A percentile compares a stretch with the other conserved stretches of the same genome.
phyloP scores from a whole-genome alignment of 805 yeast genomes.

The Candida ulmi region DNA sequence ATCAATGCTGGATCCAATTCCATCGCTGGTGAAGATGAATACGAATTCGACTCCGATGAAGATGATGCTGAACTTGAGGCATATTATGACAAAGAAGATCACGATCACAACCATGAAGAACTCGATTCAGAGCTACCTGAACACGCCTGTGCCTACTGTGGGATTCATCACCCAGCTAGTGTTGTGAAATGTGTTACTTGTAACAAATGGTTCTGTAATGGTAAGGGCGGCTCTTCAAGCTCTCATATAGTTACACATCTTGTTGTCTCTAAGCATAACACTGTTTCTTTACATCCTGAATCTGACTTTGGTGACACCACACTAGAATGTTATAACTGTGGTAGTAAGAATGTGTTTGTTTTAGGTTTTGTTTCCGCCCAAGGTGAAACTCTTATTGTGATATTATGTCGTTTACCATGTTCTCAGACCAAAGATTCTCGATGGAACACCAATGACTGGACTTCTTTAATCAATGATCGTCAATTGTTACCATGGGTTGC shows the following conservation, averaged over 20 bases:
- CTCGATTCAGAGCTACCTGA: slow-evolving; percentile 22
- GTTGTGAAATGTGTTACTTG: slow-evolving; percentile 76
- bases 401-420: slow-evolving; percentile 85
- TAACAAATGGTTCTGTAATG: slow-evolving; percentile 86
- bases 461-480: slow-evolving; percentile 74
- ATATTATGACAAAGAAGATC: slow-evolving; percentile 3
- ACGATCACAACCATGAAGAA: slow-evolving; percentile 1
- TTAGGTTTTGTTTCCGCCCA: slow-evolving; percentile 87
- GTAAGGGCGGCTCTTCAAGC: slow-evolving; percentile 48
- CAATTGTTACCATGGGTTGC: slow-evolving; percentile 81
- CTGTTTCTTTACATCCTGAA: slow-evolving; percentile 68
- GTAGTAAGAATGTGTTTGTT: slow-evolving; percentile 70
- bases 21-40: slow-evolving; percentile 8
- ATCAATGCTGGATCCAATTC: not conserved
- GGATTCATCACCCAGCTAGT: slow-evolving; percentile 54
- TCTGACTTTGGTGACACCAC: slow-evolving; percentile 84
- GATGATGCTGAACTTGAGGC: slow-evolving; percentile 3
- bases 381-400: slow-evolving; percentile 78
- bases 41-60: slow-evolving; percentile 12
- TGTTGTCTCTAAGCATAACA: slow-evolving; percentile 73
- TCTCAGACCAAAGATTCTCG: slow-evolving; percentile 66
- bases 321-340: slow-evolving; percentile 89
- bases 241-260: slow-evolving; percentile 86
- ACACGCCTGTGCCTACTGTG: slow-evolving; percentile 66
- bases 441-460: slow-evolving; percentile 91